Conservation (phyloP, 495 filamentous ascomycete genomes). For the Pseudevernia furfuracea region DNA sequence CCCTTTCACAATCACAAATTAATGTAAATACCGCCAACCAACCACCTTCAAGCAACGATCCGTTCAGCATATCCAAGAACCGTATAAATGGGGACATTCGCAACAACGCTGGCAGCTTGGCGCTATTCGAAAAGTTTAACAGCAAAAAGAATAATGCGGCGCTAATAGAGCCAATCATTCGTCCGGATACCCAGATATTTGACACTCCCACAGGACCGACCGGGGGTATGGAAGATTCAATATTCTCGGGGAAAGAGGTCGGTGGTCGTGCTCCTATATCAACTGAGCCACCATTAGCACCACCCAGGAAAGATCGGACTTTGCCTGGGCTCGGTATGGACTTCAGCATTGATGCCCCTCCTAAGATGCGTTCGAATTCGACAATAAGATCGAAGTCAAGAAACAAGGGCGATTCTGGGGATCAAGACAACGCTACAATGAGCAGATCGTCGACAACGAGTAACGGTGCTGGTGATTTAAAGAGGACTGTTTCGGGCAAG, state of each 20-base stretch:
- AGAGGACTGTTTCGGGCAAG: conserved; percentile 80
- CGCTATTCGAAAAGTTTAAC: conserved; percentile 52
- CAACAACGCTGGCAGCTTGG: conserved; percentile 42
- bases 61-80: conserved; percentile 40
- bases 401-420: conserved; percentile 44
- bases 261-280: conserved; percentile 4
- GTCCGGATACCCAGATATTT: conserved; percentile 29
- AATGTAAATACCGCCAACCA: conserved; percentile 35
- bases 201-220: conserved; percentile 32
- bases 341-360: conserved; percentile 50
- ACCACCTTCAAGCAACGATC: conserved; percentile 33
- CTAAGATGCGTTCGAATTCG: conserved; percentile 53
- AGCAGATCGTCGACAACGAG: conserved; percentile 34
- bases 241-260: conserved; percentile 19
- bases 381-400: conserved; percentile 43
- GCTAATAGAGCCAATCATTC: conserved; percentile 28
- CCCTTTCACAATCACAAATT: conserved; percentile 37
- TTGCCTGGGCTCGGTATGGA: conserved; percentile 47
- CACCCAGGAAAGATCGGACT: conserved; percentile 52
- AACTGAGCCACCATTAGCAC: conserved; percentile 60
- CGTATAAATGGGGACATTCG: conserved; percentile 35
- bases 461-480: conserved; percentile 48
- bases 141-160: conserved; percentile 36
- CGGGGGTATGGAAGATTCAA: conserved; percentile 12
- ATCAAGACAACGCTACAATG: conserved; percentile 33